phyloP scores from a whole-genome alignment of 2,329 filamentous ascomycete genomes.

The Dactylonectria estremocensis region DNA sequence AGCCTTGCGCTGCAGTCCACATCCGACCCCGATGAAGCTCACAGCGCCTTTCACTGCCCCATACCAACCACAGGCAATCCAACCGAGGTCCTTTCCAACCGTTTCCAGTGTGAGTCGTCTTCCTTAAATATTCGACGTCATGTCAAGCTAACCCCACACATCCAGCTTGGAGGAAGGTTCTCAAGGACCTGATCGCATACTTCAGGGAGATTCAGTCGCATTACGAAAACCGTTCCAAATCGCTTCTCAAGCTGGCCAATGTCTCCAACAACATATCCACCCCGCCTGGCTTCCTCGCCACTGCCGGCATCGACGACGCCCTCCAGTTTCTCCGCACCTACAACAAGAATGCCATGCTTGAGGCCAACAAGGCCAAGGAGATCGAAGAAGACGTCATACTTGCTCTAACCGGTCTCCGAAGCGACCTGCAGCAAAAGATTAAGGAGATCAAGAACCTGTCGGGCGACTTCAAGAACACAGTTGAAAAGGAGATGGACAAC shows the following conservation, averaged over 20 bases:
- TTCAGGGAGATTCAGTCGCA: conserved; percentile 93
- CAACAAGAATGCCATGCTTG: conserved; percentile 84
- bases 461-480: conserved; percentile 96
- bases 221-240: conserved; percentile 89
- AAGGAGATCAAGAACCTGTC: conserved; percentile 97
- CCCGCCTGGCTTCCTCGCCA: conserved; percentile 82
- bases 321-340: conserved; percentile 85
- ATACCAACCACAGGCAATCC: conserved; percentile 90
- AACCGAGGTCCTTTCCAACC: conserved; percentile 87
- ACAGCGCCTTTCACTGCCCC: conserved; percentile 91
- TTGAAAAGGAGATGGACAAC: conserved; percentile 93
- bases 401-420: conserved; percentile 87
- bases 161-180: conserved; percentile 91
- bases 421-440: conserved; percentile 94
- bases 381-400: conserved; percentile 94
- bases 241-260: conserved; percentile 85
- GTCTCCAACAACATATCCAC: conserved; percentile 85
- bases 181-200: conserved; percentile 95
- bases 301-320: conserved; percentile 91
- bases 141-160: background rate
- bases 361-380: conserved; percentile 90
- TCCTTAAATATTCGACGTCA: background rate
- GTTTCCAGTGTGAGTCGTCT: conserved; percentile 83
- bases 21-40: conserved; percentile 77
- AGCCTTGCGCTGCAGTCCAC: conserved; percentile 82